Conservation (phyloP, 257 asterid species). For the Petunia secreta region DNA sequence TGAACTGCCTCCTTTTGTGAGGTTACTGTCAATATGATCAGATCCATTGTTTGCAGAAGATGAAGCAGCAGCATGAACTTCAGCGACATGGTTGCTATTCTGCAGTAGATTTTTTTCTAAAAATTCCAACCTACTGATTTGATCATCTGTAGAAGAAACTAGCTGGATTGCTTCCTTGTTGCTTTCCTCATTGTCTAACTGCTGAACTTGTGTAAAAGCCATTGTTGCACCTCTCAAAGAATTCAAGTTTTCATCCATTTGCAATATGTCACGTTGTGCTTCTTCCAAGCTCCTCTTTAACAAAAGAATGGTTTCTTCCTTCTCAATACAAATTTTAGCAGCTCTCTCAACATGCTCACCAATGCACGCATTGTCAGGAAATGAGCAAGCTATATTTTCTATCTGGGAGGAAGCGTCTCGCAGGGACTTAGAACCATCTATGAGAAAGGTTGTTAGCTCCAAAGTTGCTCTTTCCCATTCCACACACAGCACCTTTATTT, state of each 20-base stretch:
- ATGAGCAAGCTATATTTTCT: slow-evolving; percentile 60
- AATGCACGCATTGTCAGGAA: slow-evolving; percentile 68
- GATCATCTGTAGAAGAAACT: slow-evolving; percentile 37
- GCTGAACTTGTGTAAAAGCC: slow-evolving; percentile 66
- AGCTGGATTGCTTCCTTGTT: slow-evolving; percentile 40
- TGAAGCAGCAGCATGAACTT: slow-evolving; percentile 35
- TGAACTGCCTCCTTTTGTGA: slow-evolving; percentile 25
- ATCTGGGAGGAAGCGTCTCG: slow-evolving; percentile 72
- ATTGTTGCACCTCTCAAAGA: slow-evolving; percentile 74
- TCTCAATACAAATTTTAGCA: slow-evolving; percentile 66
- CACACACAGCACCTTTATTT: slow-evolving; percentile 50
- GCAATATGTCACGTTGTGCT: slow-evolving; percentile 63
- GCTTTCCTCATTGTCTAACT: slow-evolving; percentile 41
- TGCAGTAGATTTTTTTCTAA: slow-evolving; percentile 25
- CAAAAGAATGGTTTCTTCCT: slow-evolving; percentile 66
- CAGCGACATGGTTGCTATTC: slow-evolving; percentile 34
- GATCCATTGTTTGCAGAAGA: slow-evolving; percentile 32
- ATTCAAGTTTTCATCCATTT: slow-evolving; percentile 66
- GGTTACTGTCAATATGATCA: slow-evolving; percentile 29
- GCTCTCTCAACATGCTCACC: slow-evolving; percentile 74
- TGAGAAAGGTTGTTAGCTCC: slow-evolving; percentile 78
- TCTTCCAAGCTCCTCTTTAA: slow-evolving; percentile 76
- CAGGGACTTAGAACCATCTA: slow-evolving; percentile 77
- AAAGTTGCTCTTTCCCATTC: slow-evolving; percentile 91
- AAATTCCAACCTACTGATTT: slow-evolving; percentile 34